Evolutionary conservation across 2,329 filamentous ascomycete species (phyloP), one percentile per base, ranked within the genome.

Genomic region (Stagonosporopsis cucurbitacearum): DNA sequence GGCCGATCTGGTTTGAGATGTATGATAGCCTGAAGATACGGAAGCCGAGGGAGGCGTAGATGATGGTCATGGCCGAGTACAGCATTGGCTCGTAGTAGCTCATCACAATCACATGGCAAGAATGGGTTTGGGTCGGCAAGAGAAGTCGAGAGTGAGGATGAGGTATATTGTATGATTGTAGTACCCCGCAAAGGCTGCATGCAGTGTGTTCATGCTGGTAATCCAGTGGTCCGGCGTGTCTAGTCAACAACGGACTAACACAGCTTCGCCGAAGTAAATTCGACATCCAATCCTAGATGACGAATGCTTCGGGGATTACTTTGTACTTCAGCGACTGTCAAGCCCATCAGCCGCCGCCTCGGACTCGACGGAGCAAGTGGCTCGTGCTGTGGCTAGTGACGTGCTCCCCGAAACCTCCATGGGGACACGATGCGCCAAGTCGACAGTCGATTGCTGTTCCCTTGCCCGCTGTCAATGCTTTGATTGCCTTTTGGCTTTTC

Each of bases 351-450:
- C 20, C 23, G 32, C 51, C 33, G 41, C 40, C 40, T 57, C 48
- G 48, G 37, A n/a, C 30, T 33, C 19, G 13, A 37, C 23, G 49
- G 39, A 37, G 32, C 54, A 50, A 22, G 57, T 63, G 63, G 59
- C 59, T 57, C 35, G 56, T 57, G 55, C 50, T 48, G 60, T 68
- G 66, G 68, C 67, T 69, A 50, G 63, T 67, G 63, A 59, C 53
- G 58, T 61, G 63, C 64, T 63, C 35, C 28, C 57, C 63, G 66
- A 64, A 67, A 65, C 35, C 60, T 48, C 35, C 37, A 64, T 69
- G 47, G 68, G 70, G 70, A 64, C 71, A 74, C 71, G 71, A 71
- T 62, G 64, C 68, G 69, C 71, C 70, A 72, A 73, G 69, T 68
- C 61, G 59, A 66, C 64, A 69, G 64, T 65, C 52, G 30, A 61